Evolutionary conservation across 2,329 filamentous ascomycete genomes (phyloP), one percentile per base, ranked within the genome.

Genomic region (Neophaeococcomyces mojaviensis): DNA sequence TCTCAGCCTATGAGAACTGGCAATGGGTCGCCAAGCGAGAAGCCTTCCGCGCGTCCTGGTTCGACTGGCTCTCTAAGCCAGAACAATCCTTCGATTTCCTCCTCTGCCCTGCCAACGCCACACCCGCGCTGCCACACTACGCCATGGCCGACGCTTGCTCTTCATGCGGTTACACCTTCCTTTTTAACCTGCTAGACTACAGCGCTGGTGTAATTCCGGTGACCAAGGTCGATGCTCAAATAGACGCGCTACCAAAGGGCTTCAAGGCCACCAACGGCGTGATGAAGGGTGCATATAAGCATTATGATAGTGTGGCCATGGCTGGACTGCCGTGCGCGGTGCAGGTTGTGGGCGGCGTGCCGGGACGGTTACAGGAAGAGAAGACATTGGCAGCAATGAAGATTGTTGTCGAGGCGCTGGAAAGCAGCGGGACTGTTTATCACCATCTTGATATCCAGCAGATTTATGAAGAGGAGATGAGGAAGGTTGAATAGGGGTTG

Each of bases 111-210:
- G 88, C 83, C 0, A 95, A 96, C 62, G 88, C 89, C 0, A 94
- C 88, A 0, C 88, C 89, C 1, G 89, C 89, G 1, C 78, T 94
- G 3, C 88, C 88, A 1, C 88, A 94, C 61, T 79, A 82, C 38
- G 88, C 81, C 0, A 96, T 95, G 88, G 78, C 79, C 55, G 82
- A 90, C 57, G 87, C 87, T 2, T 81, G 92, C 36, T 85, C 84
- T 51, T 87, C 82, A 55, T 96, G 89, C 58, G 88, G 88, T 1
- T 96, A 97, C 61, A 96, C 89, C 0, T 95, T 96, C 62, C 67
- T 95, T 46, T 97, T 92, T 70, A 96, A 96, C 58, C 55, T 96
- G 79, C 78, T 96, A 39, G 90, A 96, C 61, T 96, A 96, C 65
- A 79, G 85, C 1, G 77, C 79, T 10, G 89, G 89, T 31, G 79